These are phyloP conservation scores for Colletotrichum acutatum DNA, from an alignment of 2,329 filamentous ascomycete genomes.

Conservation along the genomic window DNA sequence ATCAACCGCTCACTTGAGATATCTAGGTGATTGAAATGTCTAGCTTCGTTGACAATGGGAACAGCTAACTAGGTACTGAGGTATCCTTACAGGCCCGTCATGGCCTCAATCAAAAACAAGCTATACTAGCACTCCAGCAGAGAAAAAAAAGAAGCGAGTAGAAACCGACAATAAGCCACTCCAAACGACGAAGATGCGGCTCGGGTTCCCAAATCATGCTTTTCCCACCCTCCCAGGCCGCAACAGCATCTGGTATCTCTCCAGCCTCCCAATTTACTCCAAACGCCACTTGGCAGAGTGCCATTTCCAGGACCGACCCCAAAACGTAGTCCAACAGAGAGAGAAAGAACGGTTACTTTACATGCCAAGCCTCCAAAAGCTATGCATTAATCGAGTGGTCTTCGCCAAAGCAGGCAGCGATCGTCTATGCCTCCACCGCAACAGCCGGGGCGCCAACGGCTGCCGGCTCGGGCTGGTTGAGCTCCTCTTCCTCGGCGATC, in stretches of 20 bases:
- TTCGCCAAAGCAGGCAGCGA: conserved; percentile 24
- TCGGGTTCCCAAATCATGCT: conserved; percentile 33
- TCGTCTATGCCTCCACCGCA: conserved; percentile 49
- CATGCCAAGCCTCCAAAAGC: conserved; percentile 35
- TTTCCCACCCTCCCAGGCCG: conserved; percentile 32
- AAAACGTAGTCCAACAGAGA: conserved; percentile 35
- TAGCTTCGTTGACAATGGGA: conserved; percentile 24
- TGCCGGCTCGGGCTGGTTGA: conserved; percentile 47
- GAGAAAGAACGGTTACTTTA: conserved; percentile 33
- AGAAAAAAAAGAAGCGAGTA: neutral
- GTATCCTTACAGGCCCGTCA: conserved; percentile 26
- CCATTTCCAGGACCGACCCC: conserved; percentile 29
- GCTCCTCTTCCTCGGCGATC: conserved; percentile 63
- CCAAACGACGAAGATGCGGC: conserved; percentile 25
- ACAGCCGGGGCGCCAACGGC: conserved; percentile 40
- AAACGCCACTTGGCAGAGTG: conserved; percentile 38
- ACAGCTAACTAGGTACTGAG: conserved; percentile 18
- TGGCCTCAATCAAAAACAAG: conserved; percentile 25
- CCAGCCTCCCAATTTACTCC: conserved; percentile 35
- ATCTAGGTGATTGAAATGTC: neutral
- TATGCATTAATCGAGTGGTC: conserved; percentile 32
- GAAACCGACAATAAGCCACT: conserved; percentile 26
- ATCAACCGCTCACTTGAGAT: neutral
- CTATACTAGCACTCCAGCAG: conserved; percentile 25
- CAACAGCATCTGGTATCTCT: conserved; percentile 38